Conservation (phyloP, 83 land plant genomes). For the Isoetes engelmannii region DNA sequence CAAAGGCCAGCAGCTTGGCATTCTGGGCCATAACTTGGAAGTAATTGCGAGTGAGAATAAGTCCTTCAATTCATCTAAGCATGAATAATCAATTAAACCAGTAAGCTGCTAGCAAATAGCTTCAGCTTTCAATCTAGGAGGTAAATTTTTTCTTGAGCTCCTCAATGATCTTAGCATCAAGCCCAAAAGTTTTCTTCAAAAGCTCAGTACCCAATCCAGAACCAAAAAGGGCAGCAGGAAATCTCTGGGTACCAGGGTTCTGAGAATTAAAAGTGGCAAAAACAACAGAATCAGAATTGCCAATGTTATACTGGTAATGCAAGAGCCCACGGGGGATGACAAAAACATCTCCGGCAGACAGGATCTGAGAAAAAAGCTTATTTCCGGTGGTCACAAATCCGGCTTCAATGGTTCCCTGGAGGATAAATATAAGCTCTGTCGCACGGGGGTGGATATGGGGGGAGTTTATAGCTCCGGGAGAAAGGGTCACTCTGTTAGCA, state of each 20-base stretch:
- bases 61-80: no score
- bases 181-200: conserved; percentile 39
- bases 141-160: conserved; percentile 24
- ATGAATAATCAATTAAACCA: no score
- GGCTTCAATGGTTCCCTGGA: neutral
- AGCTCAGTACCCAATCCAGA: conserved; percentile 36
- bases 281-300: conserved; percentile 17
- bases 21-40: no score
- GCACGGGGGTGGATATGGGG: neutral
- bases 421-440: neutral
- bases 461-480: neutral
- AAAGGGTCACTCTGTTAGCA: no score
- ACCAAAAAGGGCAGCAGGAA: conserved; percentile 31
- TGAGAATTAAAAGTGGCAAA: conserved; percentile 40
- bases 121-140: conserved; percentile 9
- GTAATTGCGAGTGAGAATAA: no score
- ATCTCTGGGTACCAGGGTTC: conserved; percentile 33
- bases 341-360: conserved; percentile 40
- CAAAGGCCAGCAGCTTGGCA: no score
- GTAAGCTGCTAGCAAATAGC: no score
- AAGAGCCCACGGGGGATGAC: conserved; percentile 36
- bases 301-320: conserved; percentile 43
- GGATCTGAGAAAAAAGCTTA: conserved; percentile 24
- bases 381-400: conserved; percentile 2
- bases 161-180: conserved; percentile 25